Conservation (phyloP, 805 yeast genomes). For the Phaffomyces antillensis region DNA sequence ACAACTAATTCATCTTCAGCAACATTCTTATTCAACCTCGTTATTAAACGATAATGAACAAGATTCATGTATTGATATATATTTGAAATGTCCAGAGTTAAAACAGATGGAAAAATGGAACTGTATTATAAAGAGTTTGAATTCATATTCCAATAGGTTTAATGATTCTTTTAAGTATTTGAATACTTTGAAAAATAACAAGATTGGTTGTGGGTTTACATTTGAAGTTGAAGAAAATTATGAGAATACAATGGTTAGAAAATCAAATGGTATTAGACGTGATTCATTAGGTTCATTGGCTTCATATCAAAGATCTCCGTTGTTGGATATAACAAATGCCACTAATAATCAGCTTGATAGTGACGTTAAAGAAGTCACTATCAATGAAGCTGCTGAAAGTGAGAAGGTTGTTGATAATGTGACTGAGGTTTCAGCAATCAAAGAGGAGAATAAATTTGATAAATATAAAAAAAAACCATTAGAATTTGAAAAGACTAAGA, state of each 20-base stretch:
- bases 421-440: too few relatives aligned
- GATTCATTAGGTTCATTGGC: slow-evolving; percentile 9
- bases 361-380: background rate
- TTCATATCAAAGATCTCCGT: background rate
- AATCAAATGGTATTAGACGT: slow-evolving; percentile 14
- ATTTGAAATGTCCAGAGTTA: slow-evolving; percentile 17
- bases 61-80: slow-evolving; percentile 7
- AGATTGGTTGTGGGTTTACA: slow-evolving; percentile 17
- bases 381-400: background rate
- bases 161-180: slow-evolving; percentile 6
- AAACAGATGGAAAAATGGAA: slow-evolving; percentile 21
- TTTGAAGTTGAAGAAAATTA: background rate
- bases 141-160: slow-evolving; percentile 5
- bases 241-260: slow-evolving; percentile 9
- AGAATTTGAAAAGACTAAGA: slow-evolving; percentile 8
- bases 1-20: background rate
- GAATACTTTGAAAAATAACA: slow-evolving; percentile 7
- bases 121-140: slow-evolving; percentile 3
- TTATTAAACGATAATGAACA: background rate
- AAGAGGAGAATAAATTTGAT: slow-evolving; percentile 2
- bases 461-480: slow-evolving; percentile 5
- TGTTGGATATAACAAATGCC: background rate
- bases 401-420: too few relatives aligned
- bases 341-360: too few relatives aligned
- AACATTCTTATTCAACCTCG: background rate